Base-by-base conservation (phyloP, 2,329 filamentous ascomycete species). In the Aspergillus neotritici region DNA sequence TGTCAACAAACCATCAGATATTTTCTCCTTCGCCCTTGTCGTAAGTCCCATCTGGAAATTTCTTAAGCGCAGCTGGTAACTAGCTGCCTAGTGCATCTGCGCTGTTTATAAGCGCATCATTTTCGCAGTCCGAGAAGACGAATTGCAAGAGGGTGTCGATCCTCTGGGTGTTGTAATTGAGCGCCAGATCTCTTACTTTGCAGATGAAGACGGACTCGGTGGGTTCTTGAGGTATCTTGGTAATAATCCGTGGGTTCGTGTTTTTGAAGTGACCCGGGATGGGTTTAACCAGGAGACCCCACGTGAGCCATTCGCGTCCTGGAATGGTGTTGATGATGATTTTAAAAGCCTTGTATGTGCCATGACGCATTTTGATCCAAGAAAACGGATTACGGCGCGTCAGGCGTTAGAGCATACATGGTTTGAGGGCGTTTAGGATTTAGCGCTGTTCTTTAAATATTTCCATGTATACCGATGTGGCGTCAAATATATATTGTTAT, bases 171-270 rank as follows among this genome's bases (percentile, higher is more conserved):
- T 67, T 49, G 66, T 75, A 30, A 53, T 75, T 31, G 64, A 70
- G 48, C 66, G 68, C 15, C 72, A 74, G 48, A 63, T 75, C 11
- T 76, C 71, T 3, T 71, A 70, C 50, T 75, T 75, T 54, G 65
- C 64, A 33, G 66, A 75, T 48, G 57, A 60, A 55, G 56, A 71
- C 4, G 63, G 65, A 31, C 60, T 73, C 31, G 57, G 64, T 30
- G 65, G 59, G 14, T 61, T 75, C 43, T 50, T 75, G 31, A 58
- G 64, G 37, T 65, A 70, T 52, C 62, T 74, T 35, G 68, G 66
- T 21, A 55, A 65, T 15, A 69, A 65, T 48, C 67, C 65, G 13
- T 73, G 64, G 63, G 55, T 56, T 25, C 44, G 64, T 29, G 57
- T 67, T 29, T 63, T 73, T 34, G 56, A 62, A 37, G 59, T 65